Evolutionary conservation across 2,329 filamentous ascomycete genomes (phyloP).

Genomic region (Aspergillus alliaceus): DNA sequence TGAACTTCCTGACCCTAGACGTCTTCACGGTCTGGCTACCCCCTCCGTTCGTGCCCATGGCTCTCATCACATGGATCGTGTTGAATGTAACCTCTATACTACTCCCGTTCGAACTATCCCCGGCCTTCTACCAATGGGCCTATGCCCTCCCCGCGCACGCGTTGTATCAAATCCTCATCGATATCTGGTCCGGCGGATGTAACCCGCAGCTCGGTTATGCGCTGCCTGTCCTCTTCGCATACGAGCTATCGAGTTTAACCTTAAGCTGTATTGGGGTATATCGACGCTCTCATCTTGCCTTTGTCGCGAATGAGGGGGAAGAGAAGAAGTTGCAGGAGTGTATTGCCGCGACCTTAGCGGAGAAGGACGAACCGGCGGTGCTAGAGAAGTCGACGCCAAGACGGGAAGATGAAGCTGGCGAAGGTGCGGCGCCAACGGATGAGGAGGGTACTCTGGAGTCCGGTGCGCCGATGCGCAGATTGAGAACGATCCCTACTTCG

Average conservation of each 20-base stretch:
- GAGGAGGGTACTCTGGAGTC: too few species aligned
- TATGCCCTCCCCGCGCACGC: slow-evolving; percentile 42
- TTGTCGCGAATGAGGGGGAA: not conserved
- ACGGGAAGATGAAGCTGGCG: too few species aligned
- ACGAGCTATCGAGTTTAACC: not conserved
- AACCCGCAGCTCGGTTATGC: slow-evolving; percentile 41
- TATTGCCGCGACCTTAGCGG: not conserved
- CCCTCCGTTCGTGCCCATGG: slow-evolving; percentile 44
- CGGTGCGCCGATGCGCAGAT: too few species aligned
- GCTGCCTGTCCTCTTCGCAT: slow-evolving; percentile 34
- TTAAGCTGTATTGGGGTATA: not conserved
- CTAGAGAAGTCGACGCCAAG: not conserved
- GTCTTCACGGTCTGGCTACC: slow-evolving; percentile 45
- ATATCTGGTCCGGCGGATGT: slow-evolving; percentile 46
- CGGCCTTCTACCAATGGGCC: slow-evolving; percentile 42
- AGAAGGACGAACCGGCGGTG: not conserved
- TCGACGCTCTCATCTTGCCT: not conserved
- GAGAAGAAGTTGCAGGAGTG: not conserved
- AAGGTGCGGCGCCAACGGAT: too few species aligned
- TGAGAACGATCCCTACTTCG: too few species aligned
- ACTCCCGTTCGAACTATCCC: slow-evolving; percentile 44
- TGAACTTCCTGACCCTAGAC: slow-evolving; percentile 48
- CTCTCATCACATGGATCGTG: slow-evolving; percentile 47
- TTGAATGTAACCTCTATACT: slow-evolving; percentile 46
- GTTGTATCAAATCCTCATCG: slow-evolving; percentile 39